phyloP scores from a whole-genome alignment of 2,329 filamentous ascomycete genomes.

The Fusarium guadeloupense region DNA sequence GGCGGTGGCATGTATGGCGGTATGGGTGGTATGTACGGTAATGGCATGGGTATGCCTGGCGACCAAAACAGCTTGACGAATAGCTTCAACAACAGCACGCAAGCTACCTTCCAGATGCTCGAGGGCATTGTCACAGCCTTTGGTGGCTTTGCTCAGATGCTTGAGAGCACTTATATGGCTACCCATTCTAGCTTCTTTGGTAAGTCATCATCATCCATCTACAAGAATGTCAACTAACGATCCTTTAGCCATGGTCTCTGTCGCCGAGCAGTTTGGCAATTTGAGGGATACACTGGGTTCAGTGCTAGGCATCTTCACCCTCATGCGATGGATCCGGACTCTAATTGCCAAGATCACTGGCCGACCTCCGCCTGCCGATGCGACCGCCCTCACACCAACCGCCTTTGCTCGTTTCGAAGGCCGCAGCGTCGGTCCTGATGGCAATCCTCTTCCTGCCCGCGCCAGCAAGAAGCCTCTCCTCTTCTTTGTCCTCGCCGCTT shows the following conservation, averaged over 20 bases:
- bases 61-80: constrained; percentile 95
- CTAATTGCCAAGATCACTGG: constrained; percentile 92
- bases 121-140: constrained; percentile 97
- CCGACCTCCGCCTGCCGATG: constrained; percentile 86
- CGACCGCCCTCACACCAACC: constrained; percentile 85
- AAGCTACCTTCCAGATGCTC: constrained; percentile 97
- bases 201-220: constrained; percentile 56
- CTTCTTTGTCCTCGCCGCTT: constrained; percentile 93
- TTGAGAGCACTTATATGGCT: constrained; percentile 99
- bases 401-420: constrained; percentile 92
- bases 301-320: constrained; percentile 91
- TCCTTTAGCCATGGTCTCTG: constrained; percentile 87
- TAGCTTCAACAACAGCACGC: constrained; percentile 92
- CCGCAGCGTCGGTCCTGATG: constrained; percentile 67
- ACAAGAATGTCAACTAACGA: constrained; percentile 9
- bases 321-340: constrained; percentile 94
- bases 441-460: constrained; percentile 70
- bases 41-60: constrained; percentile 69
- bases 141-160: constrained; percentile 97
- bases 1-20: constrained; percentile 55
- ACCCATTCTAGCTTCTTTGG: constrained; percentile 98
- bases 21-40: constrained; percentile 51
- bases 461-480: constrained; percentile 95
- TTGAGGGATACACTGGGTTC: constrained; percentile 93
- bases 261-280: constrained; percentile 96